These are phyloP conservation scores for Volutella citrinella DNA, from an alignment of 2,329 filamentous ascomycete genomes.

Conservation along the genomic window DNA sequence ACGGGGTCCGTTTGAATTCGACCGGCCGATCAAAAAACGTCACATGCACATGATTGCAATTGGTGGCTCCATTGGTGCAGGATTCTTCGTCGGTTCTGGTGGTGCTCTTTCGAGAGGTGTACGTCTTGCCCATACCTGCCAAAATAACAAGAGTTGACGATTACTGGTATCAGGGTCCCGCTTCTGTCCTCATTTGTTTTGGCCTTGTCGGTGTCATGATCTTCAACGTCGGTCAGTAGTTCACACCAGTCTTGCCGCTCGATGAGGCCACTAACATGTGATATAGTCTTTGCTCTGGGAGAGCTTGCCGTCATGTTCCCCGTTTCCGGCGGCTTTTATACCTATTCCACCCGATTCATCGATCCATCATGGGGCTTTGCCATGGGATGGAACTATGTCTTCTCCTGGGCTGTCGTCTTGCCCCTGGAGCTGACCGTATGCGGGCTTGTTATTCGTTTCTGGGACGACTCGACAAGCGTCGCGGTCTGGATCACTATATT, in stretches of 20 bases:
- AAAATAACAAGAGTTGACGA: too few species aligned
- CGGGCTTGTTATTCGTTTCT: constrained; percentile 49
- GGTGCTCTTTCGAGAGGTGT: constrained; percentile 48
- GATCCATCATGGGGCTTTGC: constrained; percentile 59
- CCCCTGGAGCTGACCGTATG: constrained; percentile 52
- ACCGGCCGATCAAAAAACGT: constrained; percentile 50
- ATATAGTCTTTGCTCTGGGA: constrained; percentile 53
- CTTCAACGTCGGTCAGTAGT: constrained; percentile 47
- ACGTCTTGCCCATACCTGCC: too few species aligned
- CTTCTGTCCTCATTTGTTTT: constrained; percentile 47
- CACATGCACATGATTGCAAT: constrained; percentile 64
- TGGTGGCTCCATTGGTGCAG: constrained; percentile 59
- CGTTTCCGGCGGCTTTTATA: constrained; percentile 61
- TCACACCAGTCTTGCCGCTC: not conserved
- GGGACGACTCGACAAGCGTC: constrained; percentile 44
- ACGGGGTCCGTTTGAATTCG: constrained; percentile 30
- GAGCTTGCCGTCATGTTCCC: constrained; percentile 62
- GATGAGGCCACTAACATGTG: constrained; percentile 7
- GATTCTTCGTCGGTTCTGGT: constrained; percentile 61
- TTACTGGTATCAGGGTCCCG: constrained; percentile 37
- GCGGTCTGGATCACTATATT: constrained; percentile 57
- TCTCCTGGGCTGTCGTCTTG: constrained; percentile 49
- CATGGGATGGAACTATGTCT: constrained; percentile 45
- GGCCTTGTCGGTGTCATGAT: constrained; percentile 58
- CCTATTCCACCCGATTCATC: constrained; percentile 60